Base-by-base conservation (phyloP, 2,329 filamentous ascomycete genomes). In the Trichophyton schoenleinii region DNA sequence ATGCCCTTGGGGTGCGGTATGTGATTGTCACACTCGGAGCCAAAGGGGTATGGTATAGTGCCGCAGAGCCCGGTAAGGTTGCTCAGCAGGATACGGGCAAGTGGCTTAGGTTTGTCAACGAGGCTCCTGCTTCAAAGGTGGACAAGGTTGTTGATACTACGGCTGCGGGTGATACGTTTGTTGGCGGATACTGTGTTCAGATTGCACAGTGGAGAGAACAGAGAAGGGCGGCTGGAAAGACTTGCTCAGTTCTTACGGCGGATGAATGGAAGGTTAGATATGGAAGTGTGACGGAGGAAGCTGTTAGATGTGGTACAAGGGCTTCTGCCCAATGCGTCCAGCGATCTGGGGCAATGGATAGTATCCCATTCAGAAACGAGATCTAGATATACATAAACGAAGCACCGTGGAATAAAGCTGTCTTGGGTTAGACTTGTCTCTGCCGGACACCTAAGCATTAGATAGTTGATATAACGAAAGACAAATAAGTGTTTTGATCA, bases 81-180 rank as follows among this genome's bases (percentile, higher is more conserved):
- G 71, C 72, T 2, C 71, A 71, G 6, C 68, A 71, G 44, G 68
- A 73, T 44, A 62, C 66, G 9, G 63, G 65, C 9, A 28, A 20
- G 20, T 63, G 60, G 60, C 63, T 63, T 8, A 67, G 71, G n/a
- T 72, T 70, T 46, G 70, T 69, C 22, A 70, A 71, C 55, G 67
- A 72, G 62, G 73, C 91, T 1, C 76, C 78, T 3, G 89, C 88
- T 0, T 80, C 83, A 64, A 87, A 87, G 73, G 87, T 89, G 18
- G 75, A 72, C 3, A 75, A 81, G 61, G 92, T 97, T 1, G 84
- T 96, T 3, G 92, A 97, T 72, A 97, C 92, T 0, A 97, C 92
- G 6, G 92, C 88, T 1, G 94, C 94, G 3, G 92, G 92, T 0
- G 92, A 97, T 72, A 96, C 92, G 0, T 96, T 96, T 75, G 89